Percentiles rank a stretch among this genome's conserved stretches.
phyloP scores from a whole-genome alignment of 2,329 filamentous ascomycete species.

The Neopestalotiopsis sp. region DNA sequence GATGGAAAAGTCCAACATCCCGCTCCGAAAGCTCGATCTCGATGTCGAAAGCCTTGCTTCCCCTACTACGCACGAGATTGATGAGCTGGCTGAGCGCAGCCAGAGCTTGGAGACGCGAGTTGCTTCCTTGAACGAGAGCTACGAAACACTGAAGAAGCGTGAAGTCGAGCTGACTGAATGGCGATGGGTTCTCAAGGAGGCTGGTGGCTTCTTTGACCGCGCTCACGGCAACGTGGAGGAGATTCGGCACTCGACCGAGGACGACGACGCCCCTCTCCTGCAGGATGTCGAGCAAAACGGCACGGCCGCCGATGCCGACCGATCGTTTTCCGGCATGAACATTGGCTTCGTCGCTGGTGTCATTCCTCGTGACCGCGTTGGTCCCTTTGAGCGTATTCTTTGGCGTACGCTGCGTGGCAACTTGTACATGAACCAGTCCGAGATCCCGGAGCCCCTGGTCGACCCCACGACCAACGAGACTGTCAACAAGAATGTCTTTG shows the following conservation, averaged over 20 bases:
- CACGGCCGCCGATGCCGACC: conserved; percentile 71
- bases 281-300: conserved; percentile 89
- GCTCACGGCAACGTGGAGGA: conserved; percentile 97
- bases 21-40: conserved; percentile 88
- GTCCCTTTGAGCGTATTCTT: conserved; percentile 93
- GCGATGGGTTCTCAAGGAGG: conserved; percentile 97
- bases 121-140: conserved; percentile 93
- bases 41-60: conserved; percentile 86
- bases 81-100: conserved; percentile 90
- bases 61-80: conserved; percentile 92
- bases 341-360: conserved; percentile 98
- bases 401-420: conserved; percentile 98
- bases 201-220: conserved; percentile 95
- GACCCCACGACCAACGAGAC: conserved; percentile 93
- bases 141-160: conserved; percentile 96
- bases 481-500: conserved; percentile 96
- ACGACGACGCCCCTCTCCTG: conserved; percentile 91
- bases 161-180: conserved; percentile 97
- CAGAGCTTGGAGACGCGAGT: conserved; percentile 92
- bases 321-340: conserved; percentile 96
- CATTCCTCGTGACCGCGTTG: conserved; percentile 90
- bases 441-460: conserved; percentile 92
- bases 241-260: conserved; percentile 87
- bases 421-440: conserved; percentile 99
- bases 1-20: conserved; percentile 91